These are phyloP conservation scores for Trifolium dubium DNA, from an alignment of 306 rosid species.

Conservation along the genomic window DNA sequence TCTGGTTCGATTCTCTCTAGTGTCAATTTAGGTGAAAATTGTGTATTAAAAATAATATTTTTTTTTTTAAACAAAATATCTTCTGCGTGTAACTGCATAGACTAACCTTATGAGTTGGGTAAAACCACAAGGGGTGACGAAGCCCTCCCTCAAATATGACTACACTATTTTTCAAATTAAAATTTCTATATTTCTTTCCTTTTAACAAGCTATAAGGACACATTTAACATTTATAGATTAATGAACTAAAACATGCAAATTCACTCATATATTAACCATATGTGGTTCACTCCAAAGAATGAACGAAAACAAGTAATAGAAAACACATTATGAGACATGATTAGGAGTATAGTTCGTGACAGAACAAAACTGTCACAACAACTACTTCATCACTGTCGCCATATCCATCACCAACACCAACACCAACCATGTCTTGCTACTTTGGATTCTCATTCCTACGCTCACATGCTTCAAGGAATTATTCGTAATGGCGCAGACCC, in stretches of 20 bases:
- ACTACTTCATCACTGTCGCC: background rate
- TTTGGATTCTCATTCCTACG: slow-evolving; percentile 12
- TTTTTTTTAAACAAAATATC: too few relatives aligned
- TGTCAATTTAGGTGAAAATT: too few relatives aligned
- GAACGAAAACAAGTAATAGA: background rate
- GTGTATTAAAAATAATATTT: too few relatives aligned
- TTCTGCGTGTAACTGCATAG: too few relatives aligned
- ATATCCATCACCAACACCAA: slow-evolving; percentile 12
- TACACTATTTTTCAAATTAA: too few relatives aligned
- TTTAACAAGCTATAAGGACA: too few relatives aligned
- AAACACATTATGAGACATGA: background rate
- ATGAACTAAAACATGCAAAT: background rate
- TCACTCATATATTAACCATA: background rate
- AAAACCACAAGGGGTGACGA: too few relatives aligned
- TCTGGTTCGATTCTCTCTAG: too few relatives aligned
- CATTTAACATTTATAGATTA: too few relatives aligned
- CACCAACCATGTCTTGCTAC: slow-evolving; percentile 4
- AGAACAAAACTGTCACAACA: background rate
- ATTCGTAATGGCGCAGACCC: slow-evolving; percentile 2
- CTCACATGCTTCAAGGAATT: slow-evolving; percentile 2
- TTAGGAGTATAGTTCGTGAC: background rate
- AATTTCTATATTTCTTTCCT: too few relatives aligned
- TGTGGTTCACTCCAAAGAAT: slow-evolving; percentile 2
- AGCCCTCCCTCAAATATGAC: too few relatives aligned
- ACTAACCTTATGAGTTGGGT: too few relatives aligned